Evolutionary conservation across 495 filamentous ascomycete genomes (phyloP), one percentile per base, ranked within the genome.

Genomic region (Entonaema liquescens): DNA sequence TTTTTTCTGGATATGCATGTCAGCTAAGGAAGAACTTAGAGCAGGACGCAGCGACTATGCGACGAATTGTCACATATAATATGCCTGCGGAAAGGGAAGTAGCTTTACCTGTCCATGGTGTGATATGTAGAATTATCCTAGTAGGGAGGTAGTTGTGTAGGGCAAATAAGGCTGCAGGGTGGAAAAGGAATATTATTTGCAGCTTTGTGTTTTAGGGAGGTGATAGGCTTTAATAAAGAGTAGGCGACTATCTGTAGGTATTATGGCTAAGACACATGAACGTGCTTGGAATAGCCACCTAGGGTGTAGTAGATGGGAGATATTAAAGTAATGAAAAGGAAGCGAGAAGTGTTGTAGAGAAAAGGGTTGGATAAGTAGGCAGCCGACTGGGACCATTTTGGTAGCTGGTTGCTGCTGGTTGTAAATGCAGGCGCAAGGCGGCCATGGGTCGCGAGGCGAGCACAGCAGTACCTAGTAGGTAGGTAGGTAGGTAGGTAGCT

Each of bases 71-170:
- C 4, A 25, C 21, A 33, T 35, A 25, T n/a, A 6, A 13, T 26
- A 12, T 36, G 12, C 2, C 36, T 17, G 23, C 11, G 49, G 17
- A 13, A 40, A 59, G 23, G n/a, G 40, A 59, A 56, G 11, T 31
- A 4, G 25, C 1, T 59, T 68, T 19, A 72, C 69, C 59, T 55
- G 21, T 72, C 55, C 69, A 72, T 72, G 15, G 23, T 2, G 42
- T 2, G 21, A 9, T 38, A n/a, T 36, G 29, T 26, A 40, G 23
- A 26, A 29, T 21, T 17, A 47, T 23, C 9, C 3, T 12, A 21
- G 42, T 11, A 21, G 17, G 17, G 9, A 1, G 19, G 12, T 23
- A 13, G 19, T 21, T 47, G 19, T 9, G 21, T 47, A 47, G 42
- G 23, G 23, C 42, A 47, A 47, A 47, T 19, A 11, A 21, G 21